Percentiles rank a stretch among this genome's conserved stretches.
These are phyloP conservation scores for Elaphomyces granulatus DNA, from an alignment of 495 filamentous ascomycete species.

Conservation along the genomic window DNA sequence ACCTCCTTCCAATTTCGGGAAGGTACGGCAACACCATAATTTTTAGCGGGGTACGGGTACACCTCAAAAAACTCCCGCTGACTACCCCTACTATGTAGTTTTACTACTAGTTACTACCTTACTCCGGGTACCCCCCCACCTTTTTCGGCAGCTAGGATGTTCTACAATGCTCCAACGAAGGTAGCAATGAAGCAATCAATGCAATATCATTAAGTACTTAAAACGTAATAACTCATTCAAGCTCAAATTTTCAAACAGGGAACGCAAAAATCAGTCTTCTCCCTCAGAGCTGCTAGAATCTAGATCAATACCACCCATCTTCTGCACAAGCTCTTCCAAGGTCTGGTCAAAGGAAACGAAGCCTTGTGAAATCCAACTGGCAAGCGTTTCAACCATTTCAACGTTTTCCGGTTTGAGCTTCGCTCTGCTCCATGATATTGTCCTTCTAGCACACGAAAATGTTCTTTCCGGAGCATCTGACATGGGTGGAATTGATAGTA, in stretches of 20 bases:
- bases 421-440: not conserved
- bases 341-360: constrained; percentile 19
- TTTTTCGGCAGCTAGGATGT: too few species aligned
- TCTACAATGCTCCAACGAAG: not conserved
- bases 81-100: too few species aligned
- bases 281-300: too few species aligned
- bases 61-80: too few species aligned
- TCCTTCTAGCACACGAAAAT: not conserved
- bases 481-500: not conserved
- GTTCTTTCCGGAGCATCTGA: not conserved
- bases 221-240: not conserved
- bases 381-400: not conserved
- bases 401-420: not conserved
- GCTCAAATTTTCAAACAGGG: not conserved
- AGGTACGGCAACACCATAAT: too few species aligned
- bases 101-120: too few species aligned
- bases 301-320: constrained; percentile 45
- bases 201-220: not conserved
- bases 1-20: too few species aligned
- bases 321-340: constrained; percentile 51
- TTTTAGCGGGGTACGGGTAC: too few species aligned
- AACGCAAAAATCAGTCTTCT: not conserved
- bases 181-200: not conserved
- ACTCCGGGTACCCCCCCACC: too few species aligned
- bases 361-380: not conserved